phyloP scores from a whole-genome alignment of 2,329 filamentous ascomycete genomes.

The Metarhizium robertsii region DNA sequence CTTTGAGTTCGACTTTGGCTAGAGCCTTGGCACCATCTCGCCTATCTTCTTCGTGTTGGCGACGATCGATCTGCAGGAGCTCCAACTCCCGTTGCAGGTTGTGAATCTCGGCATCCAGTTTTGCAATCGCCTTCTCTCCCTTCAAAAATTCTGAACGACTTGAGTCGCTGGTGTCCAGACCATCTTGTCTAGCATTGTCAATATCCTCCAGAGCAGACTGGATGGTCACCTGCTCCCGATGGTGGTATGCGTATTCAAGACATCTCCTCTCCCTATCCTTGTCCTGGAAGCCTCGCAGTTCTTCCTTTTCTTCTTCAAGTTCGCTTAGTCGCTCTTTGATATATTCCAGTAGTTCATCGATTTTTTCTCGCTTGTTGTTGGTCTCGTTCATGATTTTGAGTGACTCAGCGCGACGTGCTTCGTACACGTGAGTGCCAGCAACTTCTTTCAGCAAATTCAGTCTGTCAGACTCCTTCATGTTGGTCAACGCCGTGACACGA shows the following conservation, averaged over 20 bases:
- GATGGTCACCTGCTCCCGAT: slow-evolving; percentile 76
- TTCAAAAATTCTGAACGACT: slow-evolving; percentile 68
- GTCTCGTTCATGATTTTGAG: slow-evolving; percentile 96
- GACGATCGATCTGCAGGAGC: slow-evolving; percentile 73
- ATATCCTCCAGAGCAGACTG: slow-evolving; percentile 70
- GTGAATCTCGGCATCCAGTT: slow-evolving; percentile 70
- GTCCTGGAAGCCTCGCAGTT: slow-evolving; percentile 86
- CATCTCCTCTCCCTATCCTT: slow-evolving; percentile 88
- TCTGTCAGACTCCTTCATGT: slow-evolving; percentile 95
- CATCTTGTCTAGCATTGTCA: slow-evolving; percentile 70
- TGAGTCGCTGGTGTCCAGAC: slow-evolving; percentile 75
- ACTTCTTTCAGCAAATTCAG: slow-evolving; percentile 91
- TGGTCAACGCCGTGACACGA: slow-evolving; percentile 88
- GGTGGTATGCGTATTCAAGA: slow-evolving; percentile 89
- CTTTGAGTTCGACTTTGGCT: slow-evolving; percentile 78
- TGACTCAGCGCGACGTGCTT: slow-evolving; percentile 81
- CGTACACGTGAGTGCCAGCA: slow-evolving; percentile 96
- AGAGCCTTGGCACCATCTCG: slow-evolving; percentile 69
- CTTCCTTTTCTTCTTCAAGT: slow-evolving; percentile 94
- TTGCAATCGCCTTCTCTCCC: slow-evolving; percentile 68
- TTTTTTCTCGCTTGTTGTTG: slow-evolving; percentile 87
- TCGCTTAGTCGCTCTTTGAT: slow-evolving; percentile 85
- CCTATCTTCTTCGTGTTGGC: slow-evolving; percentile 82
- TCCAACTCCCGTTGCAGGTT: slow-evolving; percentile 76
- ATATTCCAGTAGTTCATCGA: slow-evolving; percentile 83